Percentiles rank a stretch among this genome's conserved stretches.
phyloP scores from a whole-genome alignment of 2,329 filamentous ascomycete species.

The Colletotrichum godetiae region DNA sequence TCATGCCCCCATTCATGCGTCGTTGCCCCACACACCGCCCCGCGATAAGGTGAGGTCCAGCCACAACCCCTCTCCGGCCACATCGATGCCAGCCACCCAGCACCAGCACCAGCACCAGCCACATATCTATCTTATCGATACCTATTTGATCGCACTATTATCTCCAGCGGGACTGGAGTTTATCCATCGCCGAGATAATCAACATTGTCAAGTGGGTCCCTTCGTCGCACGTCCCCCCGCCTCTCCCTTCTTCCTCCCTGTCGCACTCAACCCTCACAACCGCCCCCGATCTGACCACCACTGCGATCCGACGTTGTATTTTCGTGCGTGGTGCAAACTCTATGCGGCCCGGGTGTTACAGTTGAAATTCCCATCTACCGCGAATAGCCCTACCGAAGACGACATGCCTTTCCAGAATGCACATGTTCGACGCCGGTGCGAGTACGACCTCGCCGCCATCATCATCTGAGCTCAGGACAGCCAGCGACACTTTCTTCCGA shows the following conservation, averaged over 20 bases:
- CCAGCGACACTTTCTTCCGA: neutral
- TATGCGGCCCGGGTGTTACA: constrained; percentile 16
- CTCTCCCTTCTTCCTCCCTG: neutral
- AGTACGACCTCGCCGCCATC: neutral
- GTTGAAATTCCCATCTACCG: neutral
- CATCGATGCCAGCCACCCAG: neutral
- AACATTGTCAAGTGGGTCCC: neutral
- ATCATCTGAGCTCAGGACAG: neutral
- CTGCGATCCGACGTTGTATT: constrained; percentile 23
- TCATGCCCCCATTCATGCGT: constrained; percentile 33
- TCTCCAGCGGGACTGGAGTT: neutral
- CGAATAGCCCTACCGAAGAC: constrained; percentile 4
- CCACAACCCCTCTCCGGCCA: constrained; percentile 19
- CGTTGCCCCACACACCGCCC: constrained; percentile 7
- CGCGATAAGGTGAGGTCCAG: neutral
- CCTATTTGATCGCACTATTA: neutral
- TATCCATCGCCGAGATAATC: neutral
- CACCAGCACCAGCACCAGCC: too few species aligned
- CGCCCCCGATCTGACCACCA: constrained; percentile 11
- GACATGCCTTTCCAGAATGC: neutral
- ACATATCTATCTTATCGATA: neutral
- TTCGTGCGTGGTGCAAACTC: constrained; percentile 14
- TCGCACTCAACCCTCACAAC: neutral
- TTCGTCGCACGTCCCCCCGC: neutral
- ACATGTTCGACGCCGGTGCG: neutral